Base-by-base conservation (phyloP, 192 early-diverging fungal genomes). In the Powellomyces hirtus region DNA sequence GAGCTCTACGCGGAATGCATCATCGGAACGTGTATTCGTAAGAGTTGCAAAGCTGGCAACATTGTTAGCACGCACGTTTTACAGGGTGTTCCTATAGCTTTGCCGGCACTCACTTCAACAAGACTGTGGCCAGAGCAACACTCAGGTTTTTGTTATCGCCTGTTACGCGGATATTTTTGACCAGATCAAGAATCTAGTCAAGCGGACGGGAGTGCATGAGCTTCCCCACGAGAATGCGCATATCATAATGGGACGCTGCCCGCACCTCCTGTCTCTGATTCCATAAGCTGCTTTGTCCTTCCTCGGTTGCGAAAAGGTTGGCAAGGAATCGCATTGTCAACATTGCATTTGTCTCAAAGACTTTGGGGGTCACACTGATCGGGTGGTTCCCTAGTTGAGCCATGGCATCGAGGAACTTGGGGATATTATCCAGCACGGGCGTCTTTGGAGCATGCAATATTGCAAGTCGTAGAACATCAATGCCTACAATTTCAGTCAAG, bases 401-500 rank as follows among this genome's bases (percentile, higher is more conserved):
- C 61, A 65, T 26, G 40, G 16, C 31, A 59, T 58, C 56, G 30
- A 81, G 42, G 31, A 68, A 38, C 16, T 29, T 42, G 2, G 55
- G 22, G 14, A 76, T 20, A 35, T 66, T 53, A 20, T 30, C 38
- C 14, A 34, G 31, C 37, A 37, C 40, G n/a, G 64, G 7, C 3
- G 59, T 36, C 13, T 1, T 56, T 1, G 82, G 73, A 1, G 86
- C 77, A 49, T 83, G 75, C 2, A 92, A 70, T 0, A 87, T 81
- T 2, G 76, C 66, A 13, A 96, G 71, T 2, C 96, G 89, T 24
- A 97, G 64, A 22, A 97, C 69, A 66, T 98, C 96, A 33, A 98
- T 81, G 5, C 16, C 86, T 72, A 30, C 63, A 22, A 18, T n/a
- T n/a, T n/a, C n/a, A n/a, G n/a, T n/a, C n/a, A 29, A 38, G 16